Base-by-base conservation (phyloP, 495 filamentous ascomycete species). In the Xylaria palmicola region DNA sequence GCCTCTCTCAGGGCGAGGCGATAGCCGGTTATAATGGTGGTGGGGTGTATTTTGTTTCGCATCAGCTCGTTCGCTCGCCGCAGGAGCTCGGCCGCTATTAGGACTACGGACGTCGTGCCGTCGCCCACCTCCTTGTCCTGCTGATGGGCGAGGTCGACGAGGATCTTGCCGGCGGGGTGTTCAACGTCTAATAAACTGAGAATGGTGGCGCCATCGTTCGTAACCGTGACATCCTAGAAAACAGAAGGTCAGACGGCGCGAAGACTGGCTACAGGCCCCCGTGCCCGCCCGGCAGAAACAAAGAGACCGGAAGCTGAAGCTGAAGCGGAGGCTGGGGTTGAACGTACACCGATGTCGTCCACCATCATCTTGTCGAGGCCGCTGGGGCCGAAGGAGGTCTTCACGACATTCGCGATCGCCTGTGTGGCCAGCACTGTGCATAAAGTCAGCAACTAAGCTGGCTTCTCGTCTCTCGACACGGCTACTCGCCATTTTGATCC, bases 311-410 rank as follows among this genome's bases (percentile, higher is more conserved):
- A 15, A 45, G 41, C 19, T 36, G 27, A 36, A 13, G 48, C 17
- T 30, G 30, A 24, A 20, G 29, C 29, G 5, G 4, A 20, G n/a
- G 50, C 47, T 43, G 30, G 56, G 17, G 41, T 50, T 62, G 45
- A 66, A 68, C 88, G 63, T 84, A 92, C 90, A 68, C 94, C 94
- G 74, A 98, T 98, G 71, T 99, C 94, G 76, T 99, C 94, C 71
- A 99, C 95, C 95, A 99, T 98, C 95, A 99, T 98, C 85, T 99
- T 99, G 72, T 99, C 94, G 65, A 99, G 80, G 34, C 94, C 94
- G 60, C 91, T 96, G 59, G 94, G 94, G 40, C 94, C 94, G 74
- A 98, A 99, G 13, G 94, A 99, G 77, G 89, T 96, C 79, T 96
- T 97, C 73, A 99, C 92, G 54, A 97, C 91, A 88, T 97, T 98